Base-by-base conservation (phyloP, 192 early-diverging fungal genomes). In the Allomyces macrogynus region DNA sequence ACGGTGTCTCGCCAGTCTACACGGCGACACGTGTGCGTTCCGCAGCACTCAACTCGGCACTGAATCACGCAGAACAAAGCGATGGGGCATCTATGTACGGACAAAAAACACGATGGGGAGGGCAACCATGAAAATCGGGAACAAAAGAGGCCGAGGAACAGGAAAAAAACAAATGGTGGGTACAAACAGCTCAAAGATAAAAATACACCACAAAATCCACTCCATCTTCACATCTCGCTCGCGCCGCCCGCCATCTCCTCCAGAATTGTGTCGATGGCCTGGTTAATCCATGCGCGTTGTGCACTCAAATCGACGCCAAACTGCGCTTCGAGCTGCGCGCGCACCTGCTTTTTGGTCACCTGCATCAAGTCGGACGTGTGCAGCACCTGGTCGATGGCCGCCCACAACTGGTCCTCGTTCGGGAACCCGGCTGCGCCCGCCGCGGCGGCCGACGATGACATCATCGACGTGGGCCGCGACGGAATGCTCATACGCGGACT, bases 271-370 rank as follows among this genome's bases (percentile, higher is more conserved):
- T 91, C 88, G 24, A 93, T 84, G 3, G 69, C 67, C 43, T 78
- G 72, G 64, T 84, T 86, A 64, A 93, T 90, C 74, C 86, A 89
- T 23, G 78, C 81, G 66, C 83, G 80, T 67, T 78, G 72, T 5
- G 69, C 44, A 0, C 69, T 67, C 74, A 92, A 68, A 63, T 94
- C 88, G 12, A 81, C 61, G 24, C 85, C 83, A 73, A 89, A 92
- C 26, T 80, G 69, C 3, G 68, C 69, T 8, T 78, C 73, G 27
- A 91, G 67, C 62, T 83, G 78, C 43, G 86, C 82, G 10, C 88
- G 77, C 62, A 95, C 86, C 69, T 86, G 84, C 69, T 86, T 86
- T 74, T 91, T 91, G 32, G 90, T 90, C 40, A 91, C 73, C 1
- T 76, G 72, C 70, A 81, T 81, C 63, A 92, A 72, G 69, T 91